A percentile compares a stretch with the other conserved stretches of the same genome.
Evolutionary conservation across 306 rosid species (phyloP).

Genomic region (Echinosophora koreensis): DNA sequence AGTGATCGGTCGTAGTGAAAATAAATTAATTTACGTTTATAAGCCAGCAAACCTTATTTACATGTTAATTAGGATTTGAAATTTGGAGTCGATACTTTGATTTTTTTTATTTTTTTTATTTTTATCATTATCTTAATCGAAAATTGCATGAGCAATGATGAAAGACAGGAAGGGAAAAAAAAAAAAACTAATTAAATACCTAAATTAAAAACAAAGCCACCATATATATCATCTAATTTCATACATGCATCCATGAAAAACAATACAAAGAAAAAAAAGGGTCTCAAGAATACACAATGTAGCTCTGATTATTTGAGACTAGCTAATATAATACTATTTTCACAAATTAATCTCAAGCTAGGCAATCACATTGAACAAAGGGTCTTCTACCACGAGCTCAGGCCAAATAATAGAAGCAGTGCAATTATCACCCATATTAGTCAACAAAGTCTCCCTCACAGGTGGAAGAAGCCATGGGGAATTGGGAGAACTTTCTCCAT

Average conservation of each 20-base stretch:
- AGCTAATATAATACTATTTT: background rate
- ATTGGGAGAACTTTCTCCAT: conserved; percentile 49
- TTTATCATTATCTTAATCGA: too few species aligned
- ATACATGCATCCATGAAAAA: background rate
- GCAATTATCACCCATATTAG: conserved; percentile 54
- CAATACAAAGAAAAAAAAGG: background rate
- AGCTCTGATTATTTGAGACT: too few species aligned
- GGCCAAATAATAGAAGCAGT: conserved; percentile 66
- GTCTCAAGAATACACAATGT: too few species aligned
- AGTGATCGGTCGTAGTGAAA: too few species aligned
- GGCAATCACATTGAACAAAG: conserved; percentile 61
- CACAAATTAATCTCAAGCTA: conserved; percentile 26
- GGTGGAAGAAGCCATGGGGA: conserved; percentile 60
- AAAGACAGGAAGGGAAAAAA: too few species aligned
- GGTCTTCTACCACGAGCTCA: conserved; percentile 69
- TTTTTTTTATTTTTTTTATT: too few species aligned
- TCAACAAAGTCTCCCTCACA: conserved; percentile 30
- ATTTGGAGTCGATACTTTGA: too few species aligned
- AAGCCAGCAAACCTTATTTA: too few species aligned
- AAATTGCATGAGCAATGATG: too few species aligned
- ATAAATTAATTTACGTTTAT: too few species aligned
- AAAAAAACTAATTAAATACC: too few species aligned
- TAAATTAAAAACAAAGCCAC: background rate
- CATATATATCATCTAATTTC: background rate
- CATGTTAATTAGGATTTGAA: too few species aligned